Conservation (phyloP, 2,329 filamentous ascomycete species). For the Ambrosiella beaveri region DNA sequence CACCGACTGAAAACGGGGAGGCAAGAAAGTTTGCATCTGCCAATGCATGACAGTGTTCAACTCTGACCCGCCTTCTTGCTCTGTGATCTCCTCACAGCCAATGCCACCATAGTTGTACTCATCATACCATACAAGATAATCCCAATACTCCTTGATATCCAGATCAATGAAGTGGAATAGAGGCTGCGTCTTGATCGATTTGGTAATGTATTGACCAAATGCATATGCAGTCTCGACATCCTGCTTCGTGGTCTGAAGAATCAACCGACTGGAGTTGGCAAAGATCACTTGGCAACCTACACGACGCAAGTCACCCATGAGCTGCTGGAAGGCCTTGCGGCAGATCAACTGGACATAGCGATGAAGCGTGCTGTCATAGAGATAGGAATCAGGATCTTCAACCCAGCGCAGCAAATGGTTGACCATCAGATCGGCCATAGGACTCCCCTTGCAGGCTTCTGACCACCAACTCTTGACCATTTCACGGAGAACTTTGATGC, state of each 20-base stretch:
- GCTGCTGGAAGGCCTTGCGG: conserved; percentile 85
- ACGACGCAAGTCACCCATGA: conserved; percentile 90
- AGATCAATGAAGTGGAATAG: conserved; percentile 95
- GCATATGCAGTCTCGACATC: conserved; percentile 94
- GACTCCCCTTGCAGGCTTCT: conserved; percentile 75
- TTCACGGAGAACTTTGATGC: conserved; percentile 76
- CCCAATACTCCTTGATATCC: conserved; percentile 98
- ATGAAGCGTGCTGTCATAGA: conserved; percentile 86
- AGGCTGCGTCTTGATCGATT: conserved; percentile 88
- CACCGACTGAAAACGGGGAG: conserved; percentile 57
- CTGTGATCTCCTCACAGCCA: conserved; percentile 67
- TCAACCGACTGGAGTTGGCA: conserved; percentile 70
- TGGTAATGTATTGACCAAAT: conserved; percentile 94
- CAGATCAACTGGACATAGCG: conserved; percentile 99
- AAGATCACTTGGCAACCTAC: conserved; percentile 95
- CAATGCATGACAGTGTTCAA: conserved; percentile 94
- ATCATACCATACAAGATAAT: conserved; percentile 97
- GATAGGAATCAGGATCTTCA: conserved; percentile 77
- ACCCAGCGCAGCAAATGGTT: conserved; percentile 97
- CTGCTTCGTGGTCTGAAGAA: conserved; percentile 89
- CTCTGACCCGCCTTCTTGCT: conserved; percentile 48
- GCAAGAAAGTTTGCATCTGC: conserved; percentile 86
- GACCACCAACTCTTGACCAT: conserved; percentile 99
- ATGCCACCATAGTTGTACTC: conserved; percentile 98
- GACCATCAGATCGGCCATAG: conserved; percentile 94